phyloP scores from a whole-genome alignment of 148 eudicot species.

The Chenopodium berlandieri region DNA sequence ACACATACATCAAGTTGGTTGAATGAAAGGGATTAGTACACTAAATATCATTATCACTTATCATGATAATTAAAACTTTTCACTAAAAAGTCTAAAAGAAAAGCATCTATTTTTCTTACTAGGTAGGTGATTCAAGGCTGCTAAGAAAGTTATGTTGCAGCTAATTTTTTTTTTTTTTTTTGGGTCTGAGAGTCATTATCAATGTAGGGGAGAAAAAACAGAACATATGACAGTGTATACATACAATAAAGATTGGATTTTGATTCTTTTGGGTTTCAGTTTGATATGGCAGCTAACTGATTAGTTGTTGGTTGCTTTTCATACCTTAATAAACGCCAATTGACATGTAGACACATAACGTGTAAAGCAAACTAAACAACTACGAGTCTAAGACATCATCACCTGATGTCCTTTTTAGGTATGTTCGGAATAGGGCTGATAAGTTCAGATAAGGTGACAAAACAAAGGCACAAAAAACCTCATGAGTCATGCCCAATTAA shows the following conservation, averaged over 20 bases:
- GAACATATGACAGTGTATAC: no score
- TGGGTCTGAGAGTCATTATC: slow-evolving; percentile 17
- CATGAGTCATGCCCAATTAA: no score
- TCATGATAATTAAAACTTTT: not conserved
- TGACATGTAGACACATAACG: not conserved
- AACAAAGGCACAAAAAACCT: not conserved
- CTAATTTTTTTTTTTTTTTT: not conserved
- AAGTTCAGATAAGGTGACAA: not conserved
- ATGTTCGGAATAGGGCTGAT: no score
- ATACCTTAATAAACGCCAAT: not conserved
- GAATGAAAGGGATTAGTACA: not conserved
- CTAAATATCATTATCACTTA: not conserved
- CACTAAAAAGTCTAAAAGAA: not conserved
- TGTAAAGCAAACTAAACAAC: not conserved
- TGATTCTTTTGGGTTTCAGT: not conserved
- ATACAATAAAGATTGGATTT: no score
- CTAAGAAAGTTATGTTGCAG: not conserved
- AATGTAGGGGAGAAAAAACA: not conserved
- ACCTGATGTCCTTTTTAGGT: no score
- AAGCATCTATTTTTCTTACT: no score
- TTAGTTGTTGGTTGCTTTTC: slow-evolving; percentile 3
- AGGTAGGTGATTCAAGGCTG: not conserved
- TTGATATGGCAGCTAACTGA: not conserved
- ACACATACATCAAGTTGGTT: not conserved
- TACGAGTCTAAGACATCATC: no score